Evolutionary conservation across 768 basidiomycete genomes (phyloP).

Genomic region (Astraeus odoratus): DNA sequence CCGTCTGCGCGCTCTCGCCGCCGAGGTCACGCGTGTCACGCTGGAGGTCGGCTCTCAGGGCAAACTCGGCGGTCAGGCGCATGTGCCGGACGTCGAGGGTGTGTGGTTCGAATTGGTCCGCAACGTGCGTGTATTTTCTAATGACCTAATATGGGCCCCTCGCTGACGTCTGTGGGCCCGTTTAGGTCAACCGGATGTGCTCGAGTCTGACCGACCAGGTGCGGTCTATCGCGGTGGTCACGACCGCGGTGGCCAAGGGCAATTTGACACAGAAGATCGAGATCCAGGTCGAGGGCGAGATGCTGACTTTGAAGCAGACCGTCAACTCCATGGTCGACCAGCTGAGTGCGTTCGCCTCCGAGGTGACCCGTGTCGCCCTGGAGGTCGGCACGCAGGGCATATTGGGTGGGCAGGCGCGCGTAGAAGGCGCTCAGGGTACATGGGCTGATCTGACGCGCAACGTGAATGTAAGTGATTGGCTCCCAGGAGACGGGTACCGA

Average conservation of each 20-base stretch:
- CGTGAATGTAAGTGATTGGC: conserved; percentile 64
- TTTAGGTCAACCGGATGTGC: conserved; percentile 74
- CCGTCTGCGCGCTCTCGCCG: conserved; percentile 56
- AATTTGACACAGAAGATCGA: conserved; percentile 92
- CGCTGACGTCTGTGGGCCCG: conserved; percentile 8
- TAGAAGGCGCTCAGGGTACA: conserved; percentile 87
- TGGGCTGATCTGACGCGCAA: conserved; percentile 88
- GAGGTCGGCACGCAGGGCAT: conserved; percentile 91
- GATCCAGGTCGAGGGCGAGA: conserved; percentile 84
- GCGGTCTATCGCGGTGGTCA: conserved; percentile 77
- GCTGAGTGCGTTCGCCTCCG: conserved; percentile 77
- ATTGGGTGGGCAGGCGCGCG: conserved; percentile 84
- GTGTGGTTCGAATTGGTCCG: conserved; percentile 81
- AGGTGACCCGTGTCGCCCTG: conserved; percentile 76
- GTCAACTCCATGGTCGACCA: conserved; percentile 96
- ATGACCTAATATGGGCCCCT: background rate
- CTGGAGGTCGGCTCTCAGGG: conserved; percentile 85
- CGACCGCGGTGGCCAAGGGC: conserved; percentile 84
- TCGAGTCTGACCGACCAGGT: conserved; percentile 75
- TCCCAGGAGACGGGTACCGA: no score
- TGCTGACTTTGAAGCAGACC: conserved; percentile 75
- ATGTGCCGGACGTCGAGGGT: conserved; percentile 87
- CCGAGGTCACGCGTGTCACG: conserved; percentile 80
- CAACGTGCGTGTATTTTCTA: conserved; percentile 42
- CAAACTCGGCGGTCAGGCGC: conserved; percentile 82